Evolutionary conservation across 2,329 filamentous ascomycete genomes (phyloP).

Genomic region (Monosporascus sp.): DNA sequence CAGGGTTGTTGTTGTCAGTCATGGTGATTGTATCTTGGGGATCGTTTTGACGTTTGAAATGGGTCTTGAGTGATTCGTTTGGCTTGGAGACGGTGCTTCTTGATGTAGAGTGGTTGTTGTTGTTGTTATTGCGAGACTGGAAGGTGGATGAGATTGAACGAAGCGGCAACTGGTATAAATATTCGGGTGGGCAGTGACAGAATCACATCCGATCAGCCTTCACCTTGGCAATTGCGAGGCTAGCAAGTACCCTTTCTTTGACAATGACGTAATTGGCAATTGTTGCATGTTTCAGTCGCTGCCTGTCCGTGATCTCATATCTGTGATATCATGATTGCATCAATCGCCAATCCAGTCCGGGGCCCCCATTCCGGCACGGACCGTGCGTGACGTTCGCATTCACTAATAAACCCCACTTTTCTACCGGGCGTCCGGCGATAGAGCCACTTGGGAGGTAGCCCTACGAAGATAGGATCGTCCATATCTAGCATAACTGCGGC

Average conservation of each 20-base stretch:
- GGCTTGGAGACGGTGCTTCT: background rate
- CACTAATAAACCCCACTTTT: background rate
- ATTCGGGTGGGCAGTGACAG: background rate
- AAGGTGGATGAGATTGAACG: background rate
- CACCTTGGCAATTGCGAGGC: background rate
- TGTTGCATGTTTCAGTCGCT: background rate
- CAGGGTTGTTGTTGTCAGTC: background rate
- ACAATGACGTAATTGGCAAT: background rate
- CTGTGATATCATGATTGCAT: background rate
- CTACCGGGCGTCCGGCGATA: no score
- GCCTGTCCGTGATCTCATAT: background rate
- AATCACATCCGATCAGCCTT: background rate
- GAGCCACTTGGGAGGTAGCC: no score
- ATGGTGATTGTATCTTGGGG: background rate
- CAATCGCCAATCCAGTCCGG: background rate
- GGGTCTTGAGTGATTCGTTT: background rate
- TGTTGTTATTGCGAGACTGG: background rate
- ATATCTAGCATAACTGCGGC: no score
- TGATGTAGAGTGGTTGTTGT: background rate
- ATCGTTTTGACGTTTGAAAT: background rate
- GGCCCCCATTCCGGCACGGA: background rate
- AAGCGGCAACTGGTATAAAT: background rate
- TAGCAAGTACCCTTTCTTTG: background rate
- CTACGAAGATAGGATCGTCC: no score
- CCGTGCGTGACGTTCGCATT: background rate